Evolutionary conservation across 176 grass and related monocot genomes (phyloP).

Genomic region (Zoysia japonica): DNA sequence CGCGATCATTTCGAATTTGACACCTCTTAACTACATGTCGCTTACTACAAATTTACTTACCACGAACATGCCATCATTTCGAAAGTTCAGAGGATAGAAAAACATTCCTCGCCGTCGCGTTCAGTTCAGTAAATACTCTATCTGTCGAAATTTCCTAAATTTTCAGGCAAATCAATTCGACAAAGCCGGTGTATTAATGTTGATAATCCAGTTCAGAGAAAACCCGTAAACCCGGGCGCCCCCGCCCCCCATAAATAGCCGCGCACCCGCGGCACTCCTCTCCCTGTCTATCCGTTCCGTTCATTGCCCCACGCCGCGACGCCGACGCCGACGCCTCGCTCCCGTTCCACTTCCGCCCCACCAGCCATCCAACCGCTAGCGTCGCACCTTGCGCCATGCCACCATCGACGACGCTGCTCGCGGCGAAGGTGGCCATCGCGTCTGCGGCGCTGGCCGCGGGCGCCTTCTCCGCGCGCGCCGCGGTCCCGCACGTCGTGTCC

Average conservation of each 20-base stretch:
- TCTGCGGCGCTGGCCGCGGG: conserved; percentile 32
- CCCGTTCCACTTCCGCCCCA: neutral
- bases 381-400: conserved; percentile 21
- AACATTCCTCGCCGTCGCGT: neutral
- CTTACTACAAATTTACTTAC: neutral
- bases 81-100: neutral
- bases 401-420: conserved; percentile 35
- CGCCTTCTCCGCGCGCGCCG: conserved; percentile 27
- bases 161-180: neutral
- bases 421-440: conserved; percentile 55
- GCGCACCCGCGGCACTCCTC: neutral
- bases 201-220: neutral
- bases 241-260: conserved; percentile 39
- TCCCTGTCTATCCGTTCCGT: neutral
- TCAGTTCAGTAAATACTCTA: neutral
- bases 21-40: neutral
- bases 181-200: neutral
- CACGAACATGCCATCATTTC: neutral
- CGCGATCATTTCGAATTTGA: neutral
- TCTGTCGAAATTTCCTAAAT: neutral
- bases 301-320: conserved; percentile 10
- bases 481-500: conserved; percentile 43
- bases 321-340: conserved; percentile 19
- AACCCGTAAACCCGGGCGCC: neutral
- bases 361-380: neutral